Evolutionary conservation across 345 rosid genomes (phyloP), one percentile per base, ranked within the genome.

Genomic region (Euphorbia peplus): DNA sequence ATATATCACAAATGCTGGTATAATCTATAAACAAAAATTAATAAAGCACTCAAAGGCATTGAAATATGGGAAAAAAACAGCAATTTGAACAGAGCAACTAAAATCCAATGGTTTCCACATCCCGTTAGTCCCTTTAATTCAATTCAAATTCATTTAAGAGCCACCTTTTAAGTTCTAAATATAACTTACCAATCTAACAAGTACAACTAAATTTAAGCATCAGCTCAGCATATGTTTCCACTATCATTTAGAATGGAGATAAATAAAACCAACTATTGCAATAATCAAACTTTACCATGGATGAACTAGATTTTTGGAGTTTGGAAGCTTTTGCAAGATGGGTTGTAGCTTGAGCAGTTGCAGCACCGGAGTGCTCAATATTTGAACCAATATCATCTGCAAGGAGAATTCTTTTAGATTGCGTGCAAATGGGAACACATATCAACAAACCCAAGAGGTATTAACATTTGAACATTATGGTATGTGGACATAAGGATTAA

Each of bases 341-440:
- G 24, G 70, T 62, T 52, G 80, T 86, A 53, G 80, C 90, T 79
- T 85, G 90, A 22, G 74, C 29, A 53, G 91, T 85, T 30, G 88
- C 87, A 64, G 87, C 70, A 57, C 82, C 85, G 42, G 91, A 78
- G 73, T 78, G 79, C 28, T 81, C 95, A 41, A 89, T 78, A 70
- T 82, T 82, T 12, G 91, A 82, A 73, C 88, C 77, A 68, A 89
- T 79, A 56, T 89, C 95, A 83, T 89, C 95, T 89, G 82, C 68
- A 60, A 76, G 39, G 42, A 30, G 47, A 37, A 67, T 35, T 14
- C 10, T 62, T 64, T 19, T 35, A 35, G 7, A 28, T 68, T 11
- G 29, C 6, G 48, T n/a, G 48, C 8, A 37, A 53, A n/a, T 13
- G 61, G 26, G 32, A 9, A 65, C 61, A 63, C 4, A 65, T 26